Base-by-base conservation (phyloP, 176 grass and related monocot species). In the Rhynchospora tenuis region DNA sequence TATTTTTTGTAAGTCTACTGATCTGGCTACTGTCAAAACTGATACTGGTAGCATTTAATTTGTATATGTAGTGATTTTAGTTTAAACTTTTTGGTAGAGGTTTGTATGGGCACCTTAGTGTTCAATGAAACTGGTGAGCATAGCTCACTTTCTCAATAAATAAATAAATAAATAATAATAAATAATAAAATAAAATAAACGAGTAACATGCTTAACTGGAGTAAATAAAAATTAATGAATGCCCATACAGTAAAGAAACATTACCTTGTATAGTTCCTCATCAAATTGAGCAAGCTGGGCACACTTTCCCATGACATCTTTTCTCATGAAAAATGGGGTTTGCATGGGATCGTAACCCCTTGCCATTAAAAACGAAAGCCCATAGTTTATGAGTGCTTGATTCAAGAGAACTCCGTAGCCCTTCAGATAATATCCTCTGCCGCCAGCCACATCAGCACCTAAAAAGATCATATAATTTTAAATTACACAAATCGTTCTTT, bases 241-340 rank as follows among this genome's bases (percentile, higher is more conserved):
- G 7, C 15, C 13, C 29, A 51, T n/a, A 85, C 43, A 57, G 29
- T 29, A 33, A 85, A 67, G 15, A 46, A 48, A 66, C 50, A 66
- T 83, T 87, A 90, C 96, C 79, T 95, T 99, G 83, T 95, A 99
- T 59, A 99, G 89, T 78, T 99, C 96, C 59, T 93, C 93, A 26
- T 99, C 96, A 67, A 99, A 99, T 48, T 99, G 91, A 50, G 93
- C 89, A 50, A 99, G 66, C 24, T 99, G 96, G 26, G 93, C 93
- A 86, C 96, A 99, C 91, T 95, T 99, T 86, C 57, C 96, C 96
- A 99, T 95, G 22, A 91, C 87, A 26, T 99, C 93, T 68, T 95
- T 98, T 81, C 96, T 90, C 96, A 99, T 99, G 79, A 98, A 98
- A 86, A 98, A 93, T 9, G 92, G 95, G 60, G 95, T 98, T 31